Base-by-base conservation (phyloP, 495 filamentous ascomycete species). In the Tuber calosporum region DNA sequence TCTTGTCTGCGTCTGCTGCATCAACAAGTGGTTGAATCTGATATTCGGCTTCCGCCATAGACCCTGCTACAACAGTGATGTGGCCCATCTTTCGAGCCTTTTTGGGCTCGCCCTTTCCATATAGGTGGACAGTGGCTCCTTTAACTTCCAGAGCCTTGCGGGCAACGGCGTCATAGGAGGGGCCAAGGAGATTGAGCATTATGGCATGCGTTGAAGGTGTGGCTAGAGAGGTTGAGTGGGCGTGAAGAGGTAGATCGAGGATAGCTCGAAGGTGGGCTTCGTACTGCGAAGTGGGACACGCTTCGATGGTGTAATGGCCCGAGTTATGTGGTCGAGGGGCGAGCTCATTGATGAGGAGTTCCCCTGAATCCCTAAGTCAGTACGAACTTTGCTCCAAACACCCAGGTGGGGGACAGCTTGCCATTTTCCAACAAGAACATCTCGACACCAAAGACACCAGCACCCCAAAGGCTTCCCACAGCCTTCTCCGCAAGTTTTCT, bases 111-210 rank as follows among this genome's bases (percentile, higher is more conserved):
- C 88, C 89, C 84, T 99, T 99, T 76, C 92, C 93, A 84, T 99
- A 99, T 37, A 97, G 87, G 83, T 99, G 94, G 43, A 97, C 86
- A 62, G 83, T 88, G 69, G 87, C 89, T 80, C 84, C 88, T 72
- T 85, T 85, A 74, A 85, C 87, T 71, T 84, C 84, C n/a, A 90
- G 84, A 13, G 94, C 91, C 39, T 85, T 84, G 69, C 87, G 83
- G 20, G 89, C 89, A 66, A 96, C 85, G 62, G 85, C 79, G 39
- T 90, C 83, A 83, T 97, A 94, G 38, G 88, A 84, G 69, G 94
- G 93, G 58, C 95, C 95, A 58, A 99, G 89, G 74, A 99, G 92
- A 84, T 99, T 99, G 69, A 98, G 89, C 95, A 99, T 99, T 79
- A 99, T 92, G 30, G 94, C 88, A 15, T 82, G 85, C 67, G 84